Base-by-base conservation (phyloP, 1,284 basidiomycete genomes). In the Paramarasmius palmivorus region DNA sequence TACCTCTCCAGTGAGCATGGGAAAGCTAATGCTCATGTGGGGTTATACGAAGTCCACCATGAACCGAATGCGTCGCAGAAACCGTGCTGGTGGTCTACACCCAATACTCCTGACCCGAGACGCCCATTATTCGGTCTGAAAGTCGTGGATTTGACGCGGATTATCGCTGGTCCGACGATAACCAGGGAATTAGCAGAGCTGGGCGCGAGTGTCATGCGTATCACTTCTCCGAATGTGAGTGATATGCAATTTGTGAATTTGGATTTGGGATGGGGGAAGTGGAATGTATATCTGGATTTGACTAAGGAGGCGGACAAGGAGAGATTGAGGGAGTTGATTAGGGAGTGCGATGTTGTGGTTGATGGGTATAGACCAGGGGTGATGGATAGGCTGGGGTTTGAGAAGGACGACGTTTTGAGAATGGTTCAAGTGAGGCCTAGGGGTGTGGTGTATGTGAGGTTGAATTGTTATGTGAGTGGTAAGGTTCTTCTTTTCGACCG, bases 301-400 rank as follows among this genome's bases (percentile, higher is more conserved):
- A 64, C 56, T 22, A 61, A 57, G 26, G 49, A 52, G 12, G 58
- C 58, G 35, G 65, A 64, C 48, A 37, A 61, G 34, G 45, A 47
- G n/a, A 54, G 25, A 26, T 52, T 67, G 35, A 52, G 52, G 15
- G 53, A 53, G 9, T 53, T 67, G 32, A 60, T 66, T 23, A 50
- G 57, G 44, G 67, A 67, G 15, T 55, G 56, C 12, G 65, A 68
- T 50, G 61, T 68, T 1, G 61, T 68, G 8, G 55, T 68, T 35
- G 64, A 67, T 52, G 67, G 67, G 29, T 68, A 67, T 50, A 57
- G 67, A 5, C 66, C 65, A 9, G 62, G 63, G n/a, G 64, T 63
- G 1, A 59, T 67, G 57, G 50, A 59, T 42, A 65, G 63, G 35
- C 63, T 61, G 55, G 66, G 66, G 14, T 68, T 67, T 53, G 68